Percentiles rank a stretch among this genome's conserved stretches.
Evolutionary conservation across 2,329 filamentous ascomycete species (phyloP).

Genomic region (Davidsoniella neocaledoniae): DNA sequence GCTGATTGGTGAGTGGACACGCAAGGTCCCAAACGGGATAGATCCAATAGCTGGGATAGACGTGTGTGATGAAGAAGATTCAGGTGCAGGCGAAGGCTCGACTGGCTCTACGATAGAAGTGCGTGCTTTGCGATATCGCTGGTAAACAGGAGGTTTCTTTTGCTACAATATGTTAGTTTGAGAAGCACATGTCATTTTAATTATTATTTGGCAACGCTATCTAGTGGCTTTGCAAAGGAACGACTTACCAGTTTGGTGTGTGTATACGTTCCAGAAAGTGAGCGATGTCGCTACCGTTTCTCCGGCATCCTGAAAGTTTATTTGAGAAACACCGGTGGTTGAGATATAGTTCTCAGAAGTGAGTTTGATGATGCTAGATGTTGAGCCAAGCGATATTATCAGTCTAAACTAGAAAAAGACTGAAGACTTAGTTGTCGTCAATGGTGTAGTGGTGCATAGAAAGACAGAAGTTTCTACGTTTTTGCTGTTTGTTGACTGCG

Average conservation of each 20-base stretch:
- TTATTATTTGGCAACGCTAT: neutral
- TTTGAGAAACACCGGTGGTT: neutral
- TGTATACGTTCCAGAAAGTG: slow-evolving; percentile 1
- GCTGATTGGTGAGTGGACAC: slow-evolving; percentile 18
- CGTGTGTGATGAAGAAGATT: slow-evolving; percentile 18
- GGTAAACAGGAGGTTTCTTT: neutral
- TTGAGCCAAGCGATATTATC: no score
- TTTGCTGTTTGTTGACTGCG: no score
- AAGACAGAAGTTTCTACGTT: no score
- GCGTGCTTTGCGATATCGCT: neutral
- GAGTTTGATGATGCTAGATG: no score
- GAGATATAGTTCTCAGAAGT: no score
- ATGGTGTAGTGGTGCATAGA: no score
- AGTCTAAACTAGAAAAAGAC: no score
- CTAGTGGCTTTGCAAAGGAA: neutral
- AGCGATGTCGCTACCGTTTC: slow-evolving; percentile 3
- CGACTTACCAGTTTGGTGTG: neutral
- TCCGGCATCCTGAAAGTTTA: neutral
- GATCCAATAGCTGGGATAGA: slow-evolving; percentile 25
- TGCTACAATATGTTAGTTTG: neutral
- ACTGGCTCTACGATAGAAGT: neutral
- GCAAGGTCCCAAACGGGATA: slow-evolving; percentile 27
- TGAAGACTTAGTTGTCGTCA: no score
- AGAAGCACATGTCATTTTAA: no score
- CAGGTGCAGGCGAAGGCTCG: no score